Percentiles rank a stretch among this genome's conserved stretches.
Conservation (phyloP, 495 filamentous ascomycete genomes). For the Hyaloscypha hepaticicola region DNA sequence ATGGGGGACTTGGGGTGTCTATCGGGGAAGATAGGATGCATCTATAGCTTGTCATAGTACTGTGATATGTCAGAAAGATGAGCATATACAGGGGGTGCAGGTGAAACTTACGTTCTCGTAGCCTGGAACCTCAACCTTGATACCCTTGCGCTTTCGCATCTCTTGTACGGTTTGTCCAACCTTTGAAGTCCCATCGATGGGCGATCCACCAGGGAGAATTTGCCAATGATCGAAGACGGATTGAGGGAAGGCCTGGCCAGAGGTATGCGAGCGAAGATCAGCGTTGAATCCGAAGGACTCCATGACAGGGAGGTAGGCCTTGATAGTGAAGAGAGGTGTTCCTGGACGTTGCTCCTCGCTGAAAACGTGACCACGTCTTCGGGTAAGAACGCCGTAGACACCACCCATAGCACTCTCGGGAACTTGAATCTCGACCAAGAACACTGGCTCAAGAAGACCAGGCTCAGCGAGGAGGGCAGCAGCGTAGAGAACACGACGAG, state of each 20-base stretch:
- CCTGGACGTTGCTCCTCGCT: constrained; percentile 95
- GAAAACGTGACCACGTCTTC: constrained; percentile 98
- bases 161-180: constrained; percentile 79
- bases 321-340: constrained; percentile 99
- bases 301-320: constrained; percentile 98
- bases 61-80: constrained; percentile 56
- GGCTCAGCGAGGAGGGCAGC: constrained; percentile 88
- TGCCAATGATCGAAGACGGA: constrained; percentile 98
- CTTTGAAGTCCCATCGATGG: constrained; percentile 83
- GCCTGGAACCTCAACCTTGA: constrained; percentile 91
- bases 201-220: constrained; percentile 88
- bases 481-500: constrained; percentile 96
- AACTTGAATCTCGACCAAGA: constrained; percentile 98
- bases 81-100: not conserved
- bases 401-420: constrained; percentile 99
- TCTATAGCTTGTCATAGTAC: constrained; percentile 99
- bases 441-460: constrained; percentile 92
- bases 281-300: constrained; percentile 99
- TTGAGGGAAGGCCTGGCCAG: constrained; percentile 98
- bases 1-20: constrained; percentile 26
- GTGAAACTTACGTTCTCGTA: constrained; percentile 82
- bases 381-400: constrained; percentile 99
- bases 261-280: constrained; percentile 90
- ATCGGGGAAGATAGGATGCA: constrained; percentile 26
- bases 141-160: constrained; percentile 98